Base-by-base conservation (phyloP, 129 eudicot species). In the Oenanthe sinensis region DNA sequence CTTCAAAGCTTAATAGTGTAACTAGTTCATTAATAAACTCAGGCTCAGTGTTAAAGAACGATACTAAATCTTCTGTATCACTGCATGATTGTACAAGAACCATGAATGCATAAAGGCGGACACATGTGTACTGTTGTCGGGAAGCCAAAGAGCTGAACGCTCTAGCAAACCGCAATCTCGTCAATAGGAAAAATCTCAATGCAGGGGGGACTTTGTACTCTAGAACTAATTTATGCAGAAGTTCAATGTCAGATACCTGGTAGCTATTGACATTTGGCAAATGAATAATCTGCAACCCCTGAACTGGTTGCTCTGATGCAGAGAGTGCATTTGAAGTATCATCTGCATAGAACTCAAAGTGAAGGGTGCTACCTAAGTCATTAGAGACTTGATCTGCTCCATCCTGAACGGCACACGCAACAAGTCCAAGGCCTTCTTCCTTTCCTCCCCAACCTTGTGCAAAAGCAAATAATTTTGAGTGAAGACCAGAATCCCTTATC, bases 401-500 rank as follows among this genome's bases (percentile, higher is more conserved):
- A 80, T 86, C 80, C 71, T 87, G 88, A 58, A 85, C 24, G 26
- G 89, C 96, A 86, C 99, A 95, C 45, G 97, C 87, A 84, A 89
- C 85, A 70, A 95, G 75, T 43, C 99, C 99, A 43, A 95, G 91
- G 47, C 97, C 99, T 87, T 92, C 99, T 82, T 95, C 99, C 79
- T 95, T 95, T 68, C 96, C 91, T 26, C 99, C 99, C 99, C 99
- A 95, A 79, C 99, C 99, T 81, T 95, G 99, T 67, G 97, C 94
- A 89, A 95, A 87, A 82, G 97, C 89, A 83, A 89, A 89, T 74
- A 95, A 84, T 84, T 90, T 92, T 68, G 99, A 88, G 79, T 78
- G 92, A 43, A 95, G 83, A 82, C 91, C 85, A 80, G 90, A 78
- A 83, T 92, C 95, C 84, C 96, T 87, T 76, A 90, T 87, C 4